Conservation (phyloP, 345 rosid genomes). For the Anastatica hierochuntica region DNA sequence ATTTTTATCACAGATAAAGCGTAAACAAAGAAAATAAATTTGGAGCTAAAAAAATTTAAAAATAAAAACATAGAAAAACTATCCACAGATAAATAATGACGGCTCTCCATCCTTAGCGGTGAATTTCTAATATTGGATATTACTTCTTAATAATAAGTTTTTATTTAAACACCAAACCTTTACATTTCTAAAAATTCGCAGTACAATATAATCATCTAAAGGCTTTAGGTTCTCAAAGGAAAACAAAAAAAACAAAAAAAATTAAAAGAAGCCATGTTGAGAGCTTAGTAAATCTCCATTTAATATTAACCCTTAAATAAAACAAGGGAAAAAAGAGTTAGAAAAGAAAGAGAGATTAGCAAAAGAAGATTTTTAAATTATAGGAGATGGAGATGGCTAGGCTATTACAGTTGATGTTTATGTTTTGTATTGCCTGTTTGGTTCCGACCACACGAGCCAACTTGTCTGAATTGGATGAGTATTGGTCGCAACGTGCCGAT, state of each 20-base stretch:
- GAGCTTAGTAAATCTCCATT: slow-evolving; percentile 13
- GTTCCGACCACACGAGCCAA: slow-evolving; percentile 29
- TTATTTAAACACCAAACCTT: slow-evolving; percentile 20
- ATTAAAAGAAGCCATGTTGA: too few relatives aligned
- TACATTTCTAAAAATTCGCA: slow-evolving; percentile 7
- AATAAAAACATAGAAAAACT: slow-evolving; percentile 5
- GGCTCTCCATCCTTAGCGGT: slow-evolving; percentile 25
- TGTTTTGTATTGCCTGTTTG: slow-evolving; percentile 21
- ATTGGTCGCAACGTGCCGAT: slow-evolving; percentile 40
- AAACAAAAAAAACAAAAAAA: too few relatives aligned
- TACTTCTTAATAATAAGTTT: slow-evolving; percentile 3
- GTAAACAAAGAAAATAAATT: slow-evolving; percentile 11
- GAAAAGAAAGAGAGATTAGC: not conserved
- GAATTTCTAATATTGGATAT: slow-evolving; percentile 14
- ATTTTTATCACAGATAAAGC: slow-evolving; percentile 11
- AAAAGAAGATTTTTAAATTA: not conserved
- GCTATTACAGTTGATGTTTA: slow-evolving; percentile 17
- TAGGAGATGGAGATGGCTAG: slow-evolving; percentile 21
- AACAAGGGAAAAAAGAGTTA: not conserved
- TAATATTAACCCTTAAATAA: not conserved
- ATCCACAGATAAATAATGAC: slow-evolving; percentile 20
- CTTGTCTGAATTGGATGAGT: slow-evolving; percentile 37
- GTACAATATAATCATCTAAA: slow-evolving; percentile 14
- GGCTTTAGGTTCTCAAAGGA: slow-evolving; percentile 18
- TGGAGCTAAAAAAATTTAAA: slow-evolving; percentile 16